Conservation (phyloP, 495 filamentous ascomycete species). For the Penicillium coprophilum region DNA sequence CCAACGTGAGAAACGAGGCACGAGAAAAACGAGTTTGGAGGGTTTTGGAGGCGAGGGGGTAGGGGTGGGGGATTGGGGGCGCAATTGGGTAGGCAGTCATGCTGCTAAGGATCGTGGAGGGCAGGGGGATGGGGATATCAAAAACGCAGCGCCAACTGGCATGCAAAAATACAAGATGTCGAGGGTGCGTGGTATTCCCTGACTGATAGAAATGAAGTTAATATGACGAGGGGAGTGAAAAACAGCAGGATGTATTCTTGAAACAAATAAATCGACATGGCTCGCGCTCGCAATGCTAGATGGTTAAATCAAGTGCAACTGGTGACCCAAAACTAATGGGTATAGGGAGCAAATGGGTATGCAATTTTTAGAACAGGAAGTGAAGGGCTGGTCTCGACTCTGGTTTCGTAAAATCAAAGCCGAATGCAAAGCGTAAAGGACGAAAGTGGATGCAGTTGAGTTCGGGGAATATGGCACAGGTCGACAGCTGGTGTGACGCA, state of each 20-base stretch:
- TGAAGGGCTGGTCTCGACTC: slow-evolving; percentile 30
- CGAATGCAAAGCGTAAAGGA: slow-evolving; percentile 32
- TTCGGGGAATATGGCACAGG: slow-evolving; percentile 15
- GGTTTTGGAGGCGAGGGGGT: slow-evolving; percentile 5
- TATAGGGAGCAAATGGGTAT: slow-evolving; percentile 42
- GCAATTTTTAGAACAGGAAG: slow-evolving; percentile 43
- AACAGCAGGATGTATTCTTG: slow-evolving; percentile 38
- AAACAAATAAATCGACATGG: slow-evolving; percentile 34
- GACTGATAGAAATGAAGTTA: slow-evolving; percentile 23
- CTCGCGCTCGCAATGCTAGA: slow-evolving; percentile 56
- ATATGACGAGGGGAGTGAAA: slow-evolving; percentile 14
- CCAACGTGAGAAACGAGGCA: slow-evolving; percentile 24
- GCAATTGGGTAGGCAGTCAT: slow-evolving; percentile 14
- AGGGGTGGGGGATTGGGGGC: slow-evolving; percentile 7
- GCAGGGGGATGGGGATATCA: slow-evolving; percentile 23
- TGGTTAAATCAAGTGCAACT: slow-evolving; percentile 44
- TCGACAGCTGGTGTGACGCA: slow-evolving; percentile 13
- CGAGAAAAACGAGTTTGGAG: slow-evolving; percentile 33
- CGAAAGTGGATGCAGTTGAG: slow-evolving; percentile 13
- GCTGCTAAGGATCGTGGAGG: slow-evolving; percentile 31
- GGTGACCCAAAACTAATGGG: slow-evolving; percentile 36
- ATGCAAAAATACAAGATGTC: slow-evolving; percentile 25
- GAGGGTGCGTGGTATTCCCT: slow-evolving; percentile 7
- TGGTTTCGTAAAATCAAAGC: slow-evolving; percentile 23
- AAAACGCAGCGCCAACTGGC: slow-evolving; percentile 33